Conservation (phyloP, 768 basidiomycete genomes). For the Lepiota venenata region DNA sequence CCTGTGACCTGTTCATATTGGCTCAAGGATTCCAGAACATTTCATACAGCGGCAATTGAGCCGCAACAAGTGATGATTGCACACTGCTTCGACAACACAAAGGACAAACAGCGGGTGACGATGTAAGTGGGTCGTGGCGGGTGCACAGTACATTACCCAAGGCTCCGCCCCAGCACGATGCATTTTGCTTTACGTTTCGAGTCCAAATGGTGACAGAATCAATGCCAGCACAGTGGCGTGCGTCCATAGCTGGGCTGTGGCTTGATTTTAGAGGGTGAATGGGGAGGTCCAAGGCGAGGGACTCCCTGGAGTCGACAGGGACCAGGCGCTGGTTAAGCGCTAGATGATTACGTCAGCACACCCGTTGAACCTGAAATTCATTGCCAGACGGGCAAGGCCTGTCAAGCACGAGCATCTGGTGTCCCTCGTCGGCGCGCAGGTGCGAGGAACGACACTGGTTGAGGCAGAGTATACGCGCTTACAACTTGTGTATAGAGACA, state of each 20-base stretch:
- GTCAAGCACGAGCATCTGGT: not conserved
- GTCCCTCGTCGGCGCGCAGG: not conserved
- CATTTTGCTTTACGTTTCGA: no score
- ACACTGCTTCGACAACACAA: no score
- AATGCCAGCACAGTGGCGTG: no score
- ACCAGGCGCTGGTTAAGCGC: not conserved
- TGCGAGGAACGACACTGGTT: conserved; percentile 12
- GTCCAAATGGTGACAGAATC: no score
- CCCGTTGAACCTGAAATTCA: conserved; percentile 9
- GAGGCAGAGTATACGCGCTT: conserved; percentile 4
- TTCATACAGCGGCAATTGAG: conserved; percentile 14
- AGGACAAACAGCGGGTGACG: no score
- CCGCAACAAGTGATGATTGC: not conserved
- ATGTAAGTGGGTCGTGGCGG: no score
- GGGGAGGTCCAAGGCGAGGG: no score
- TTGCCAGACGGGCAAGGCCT: conserved; percentile 11
- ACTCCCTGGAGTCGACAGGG: no score
- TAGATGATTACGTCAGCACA: conserved; percentile 3
- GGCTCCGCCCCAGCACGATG: no score
- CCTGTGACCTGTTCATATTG: conserved; percentile 5
- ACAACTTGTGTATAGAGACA: not conserved
- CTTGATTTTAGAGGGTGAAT: no score
- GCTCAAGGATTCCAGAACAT: conserved; percentile 15
- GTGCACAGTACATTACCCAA: no score
- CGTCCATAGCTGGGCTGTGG: no score